Percentiles rank a stretch among this genome's conserved stretches.
Conservation (phyloP, 139 green algal species). For the Volvox reticuliferus region DNA sequence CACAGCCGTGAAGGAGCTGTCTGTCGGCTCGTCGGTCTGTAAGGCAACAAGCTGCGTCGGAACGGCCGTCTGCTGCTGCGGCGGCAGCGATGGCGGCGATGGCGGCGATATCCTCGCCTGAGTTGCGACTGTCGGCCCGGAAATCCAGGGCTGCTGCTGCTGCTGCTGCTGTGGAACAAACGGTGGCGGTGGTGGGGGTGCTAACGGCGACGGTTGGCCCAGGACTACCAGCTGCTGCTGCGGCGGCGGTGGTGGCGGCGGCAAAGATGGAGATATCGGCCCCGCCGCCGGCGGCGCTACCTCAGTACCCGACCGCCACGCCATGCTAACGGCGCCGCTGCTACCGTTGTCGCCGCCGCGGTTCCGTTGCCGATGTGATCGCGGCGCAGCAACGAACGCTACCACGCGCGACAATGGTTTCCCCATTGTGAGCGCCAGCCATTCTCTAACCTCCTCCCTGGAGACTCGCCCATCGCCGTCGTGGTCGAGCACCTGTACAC, state of each 20-base stretch:
- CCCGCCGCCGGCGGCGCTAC: background rate
- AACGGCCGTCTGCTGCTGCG: background rate
- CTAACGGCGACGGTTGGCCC: background rate
- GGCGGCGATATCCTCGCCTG: background rate
- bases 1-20: background rate
- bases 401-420: background rate
- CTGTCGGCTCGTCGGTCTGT: background rate
- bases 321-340: background rate
- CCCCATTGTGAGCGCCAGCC: background rate
- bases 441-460: background rate
- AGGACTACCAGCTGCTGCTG: background rate
- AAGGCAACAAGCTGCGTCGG: background rate
- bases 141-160: background rate
- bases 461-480: constrained; percentile 25
- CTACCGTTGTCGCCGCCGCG: background rate
- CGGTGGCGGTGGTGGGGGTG: background rate
- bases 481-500: constrained; percentile 33
- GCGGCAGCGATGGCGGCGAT: background rate
- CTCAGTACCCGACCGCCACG: background rate
- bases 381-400: background rate
- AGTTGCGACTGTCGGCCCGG: background rate
- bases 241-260: background rate
- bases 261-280: background rate
- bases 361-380: background rate
- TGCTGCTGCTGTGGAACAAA: background rate